A percentile compares a stretch with the other conserved stretches of the same genome.
These are phyloP conservation scores for Zymoseptoria crescenta DNA, from an alignment of 2,329 filamentous ascomycete species.

Conservation along the genomic window DNA sequence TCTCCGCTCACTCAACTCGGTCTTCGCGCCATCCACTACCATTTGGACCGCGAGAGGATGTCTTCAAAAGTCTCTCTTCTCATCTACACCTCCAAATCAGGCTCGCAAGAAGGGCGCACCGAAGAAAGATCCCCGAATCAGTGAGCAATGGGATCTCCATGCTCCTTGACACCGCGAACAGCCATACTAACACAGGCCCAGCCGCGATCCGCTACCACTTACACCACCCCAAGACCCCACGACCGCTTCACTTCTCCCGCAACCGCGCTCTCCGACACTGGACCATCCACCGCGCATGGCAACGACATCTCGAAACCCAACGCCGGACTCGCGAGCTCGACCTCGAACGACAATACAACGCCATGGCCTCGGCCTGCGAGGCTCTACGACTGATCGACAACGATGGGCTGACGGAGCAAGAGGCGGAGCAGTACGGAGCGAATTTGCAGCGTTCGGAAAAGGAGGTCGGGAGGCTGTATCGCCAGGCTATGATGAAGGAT, in stretches of 20 bases:
- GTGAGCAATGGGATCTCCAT: conserved; percentile 12
- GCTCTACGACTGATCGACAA: conserved; percentile 55
- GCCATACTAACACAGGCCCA: conserved; percentile 22
- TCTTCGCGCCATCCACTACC: background rate
- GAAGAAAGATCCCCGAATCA: conserved; percentile 30
- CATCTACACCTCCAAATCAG: conserved; percentile 34
- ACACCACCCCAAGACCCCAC: conserved; percentile 58
- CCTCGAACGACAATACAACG: conserved; percentile 70
- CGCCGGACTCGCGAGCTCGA: conserved; percentile 58
- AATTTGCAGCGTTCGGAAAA: conserved; percentile 13
- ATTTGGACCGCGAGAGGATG: conserved; percentile 17
- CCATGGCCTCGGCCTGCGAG: conserved; percentile 80
- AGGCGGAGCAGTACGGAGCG: conserved; percentile 18
- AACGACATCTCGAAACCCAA: conserved; percentile 65
- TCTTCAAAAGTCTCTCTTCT: conserved; percentile 26
- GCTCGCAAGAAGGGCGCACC: conserved; percentile 23
- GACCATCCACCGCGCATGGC: conserved; percentile 97
- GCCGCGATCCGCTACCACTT: conserved; percentile 63
- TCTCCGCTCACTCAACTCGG: background rate
- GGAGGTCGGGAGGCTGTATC: conserved; percentile 61
- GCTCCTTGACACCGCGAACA: too few relatives aligned
- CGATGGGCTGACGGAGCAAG: conserved; percentile 32
- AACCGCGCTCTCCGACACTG: conserved; percentile 86
- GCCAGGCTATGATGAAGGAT: conserved; percentile 85
- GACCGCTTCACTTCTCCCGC: conserved; percentile 80